Evolutionary conservation across 176 grass and related monocot species (phyloP), one percentile per base, ranked within the genome.

Genomic region (Aegilops sharonensis): DNA sequence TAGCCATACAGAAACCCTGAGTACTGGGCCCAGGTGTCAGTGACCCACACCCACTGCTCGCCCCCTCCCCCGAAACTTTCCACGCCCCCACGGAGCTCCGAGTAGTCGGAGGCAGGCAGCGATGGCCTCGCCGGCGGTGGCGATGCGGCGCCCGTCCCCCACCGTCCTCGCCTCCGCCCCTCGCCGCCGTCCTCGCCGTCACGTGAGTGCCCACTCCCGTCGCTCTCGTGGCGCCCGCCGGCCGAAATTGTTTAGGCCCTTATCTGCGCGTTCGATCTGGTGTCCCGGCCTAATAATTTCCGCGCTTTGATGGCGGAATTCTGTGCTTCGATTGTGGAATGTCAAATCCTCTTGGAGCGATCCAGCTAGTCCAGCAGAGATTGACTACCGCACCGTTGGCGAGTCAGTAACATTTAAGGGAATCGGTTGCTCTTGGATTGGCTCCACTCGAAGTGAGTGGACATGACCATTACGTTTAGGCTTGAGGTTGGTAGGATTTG

Each of bases 51-150:
- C 21, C 20, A 36, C 66, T n/a, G 9, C 85, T 59, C 31, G 25
- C 56, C 4, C 25, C 11, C 54, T 43, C 27, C 3, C 48, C 42
- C 7, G 39, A 73, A 73, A 73, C 25, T 54, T 9, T 11, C 63
- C 14, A 24, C 32, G 24, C 77, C 20, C 6, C 70, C 70, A 14
- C 83, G 50, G 64, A 32, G 81, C 40, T 75, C 40, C 40, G 73
- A 31, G 73, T 11, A 20, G 25, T 32, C 47, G 79, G 79, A 61
- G 81, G 72, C 72, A 32, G 35, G 64, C 62, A 3, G 81, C 59
- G 47, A 89, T 89, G 83, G 48, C 88, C 83, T 89, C 83, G 68
- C 83, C 77, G 81, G 68, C 89, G 81, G 81, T 60, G 61, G 76
- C 27, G 75, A 47, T 43, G 68, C 75, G 68, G 47, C 76, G 75